Evolutionary conservation across 148 eudicot species (phyloP).

Genomic region (Amaranthus cruentus): DNA sequence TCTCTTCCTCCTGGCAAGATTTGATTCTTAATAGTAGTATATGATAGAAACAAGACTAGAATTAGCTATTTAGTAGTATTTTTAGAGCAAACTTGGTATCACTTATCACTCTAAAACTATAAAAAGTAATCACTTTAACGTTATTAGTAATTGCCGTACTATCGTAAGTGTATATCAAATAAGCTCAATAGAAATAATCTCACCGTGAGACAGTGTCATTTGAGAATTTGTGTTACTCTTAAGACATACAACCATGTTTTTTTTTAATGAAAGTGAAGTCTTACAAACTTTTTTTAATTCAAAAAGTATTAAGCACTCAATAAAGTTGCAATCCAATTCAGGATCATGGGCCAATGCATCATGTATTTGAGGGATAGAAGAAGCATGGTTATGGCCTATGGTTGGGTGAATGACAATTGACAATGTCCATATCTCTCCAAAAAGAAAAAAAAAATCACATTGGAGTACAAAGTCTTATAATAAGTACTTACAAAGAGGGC

Average conservation of each 20-base stretch:
- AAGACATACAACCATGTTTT: neutral
- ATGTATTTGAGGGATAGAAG: slow-evolving; percentile 9
- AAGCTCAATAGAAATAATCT: too few relatives aligned
- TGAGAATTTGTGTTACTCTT: neutral
- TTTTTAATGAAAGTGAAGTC: neutral
- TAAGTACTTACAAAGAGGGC: neutral
- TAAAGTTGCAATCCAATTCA: neutral
- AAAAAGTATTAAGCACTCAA: neutral
- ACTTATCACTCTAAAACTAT: neutral
- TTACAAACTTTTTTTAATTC: neutral
- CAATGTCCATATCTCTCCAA: neutral
- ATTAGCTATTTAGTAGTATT: neutral
- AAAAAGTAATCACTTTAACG: too few relatives aligned
- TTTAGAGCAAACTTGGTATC: neutral
- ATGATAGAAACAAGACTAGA: neutral
- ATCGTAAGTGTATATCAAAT: too few relatives aligned
- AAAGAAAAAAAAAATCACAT: neutral
- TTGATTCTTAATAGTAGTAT: slow-evolving; percentile 15
- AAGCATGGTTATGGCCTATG: neutral
- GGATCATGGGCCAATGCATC: slow-evolving; percentile 14
- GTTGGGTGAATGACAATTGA: neutral
- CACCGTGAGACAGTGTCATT: too few relatives aligned
- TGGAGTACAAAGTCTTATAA: neutral
- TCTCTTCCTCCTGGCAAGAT: slow-evolving; percentile 42
- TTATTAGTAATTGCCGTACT: too few relatives aligned